Conservation (phyloP, 192 early-diverging fungal species). For the Geranomyces michiganensis region DNA sequence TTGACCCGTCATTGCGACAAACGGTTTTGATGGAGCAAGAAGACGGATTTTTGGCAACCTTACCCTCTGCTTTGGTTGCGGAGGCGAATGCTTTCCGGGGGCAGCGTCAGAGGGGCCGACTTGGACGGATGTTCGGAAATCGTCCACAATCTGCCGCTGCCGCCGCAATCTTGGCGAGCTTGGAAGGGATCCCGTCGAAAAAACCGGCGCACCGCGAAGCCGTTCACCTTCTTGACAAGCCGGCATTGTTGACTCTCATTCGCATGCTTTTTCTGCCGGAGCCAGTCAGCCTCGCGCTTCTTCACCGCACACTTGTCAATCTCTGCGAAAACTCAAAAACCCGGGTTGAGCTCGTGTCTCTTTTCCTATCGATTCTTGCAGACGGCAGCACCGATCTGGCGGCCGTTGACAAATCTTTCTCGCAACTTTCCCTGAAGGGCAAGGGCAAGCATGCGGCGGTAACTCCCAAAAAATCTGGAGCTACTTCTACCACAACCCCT, state of each 20-base stretch:
- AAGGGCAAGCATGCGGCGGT: slow-evolving; percentile 44
- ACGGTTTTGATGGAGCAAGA: slow-evolving; percentile 58
- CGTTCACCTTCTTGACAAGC: slow-evolving; percentile 79
- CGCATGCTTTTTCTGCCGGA: slow-evolving; percentile 88
- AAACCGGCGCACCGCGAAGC: slow-evolving; percentile 65
- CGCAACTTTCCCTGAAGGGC: slow-evolving; percentile 69
- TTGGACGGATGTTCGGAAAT: background rate
- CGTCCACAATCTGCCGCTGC: slow-evolving; percentile 3
- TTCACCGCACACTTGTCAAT: slow-evolving; percentile 75
- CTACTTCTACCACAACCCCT: background rate
- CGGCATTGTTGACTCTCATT: slow-evolving; percentile 78
- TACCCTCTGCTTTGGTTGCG: slow-evolving; percentile 48
- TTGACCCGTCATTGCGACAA: slow-evolving; percentile 60
- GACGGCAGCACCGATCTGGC: slow-evolving; percentile 78
- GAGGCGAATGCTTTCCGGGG: slow-evolving; percentile 53
- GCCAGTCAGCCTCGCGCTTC: slow-evolving; percentile 61
- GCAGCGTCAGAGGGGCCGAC: slow-evolving; percentile 20
- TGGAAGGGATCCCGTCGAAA: slow-evolving; percentile 9
- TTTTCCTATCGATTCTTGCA: slow-evolving; percentile 83
- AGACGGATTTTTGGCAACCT: slow-evolving; percentile 42
- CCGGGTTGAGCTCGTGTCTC: slow-evolving; percentile 78
- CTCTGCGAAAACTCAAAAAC: slow-evolving; percentile 90
- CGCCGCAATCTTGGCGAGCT: slow-evolving; percentile 1
- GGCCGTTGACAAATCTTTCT: slow-evolving; percentile 75
- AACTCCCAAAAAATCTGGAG: slow-evolving; percentile 2